A percentile compares a stretch with the other conserved stretches of the same genome.
These are phyloP conservation scores for Xylaria digitata DNA, from an alignment of 2,329 filamentous ascomycete genomes.

Conservation along the genomic window DNA sequence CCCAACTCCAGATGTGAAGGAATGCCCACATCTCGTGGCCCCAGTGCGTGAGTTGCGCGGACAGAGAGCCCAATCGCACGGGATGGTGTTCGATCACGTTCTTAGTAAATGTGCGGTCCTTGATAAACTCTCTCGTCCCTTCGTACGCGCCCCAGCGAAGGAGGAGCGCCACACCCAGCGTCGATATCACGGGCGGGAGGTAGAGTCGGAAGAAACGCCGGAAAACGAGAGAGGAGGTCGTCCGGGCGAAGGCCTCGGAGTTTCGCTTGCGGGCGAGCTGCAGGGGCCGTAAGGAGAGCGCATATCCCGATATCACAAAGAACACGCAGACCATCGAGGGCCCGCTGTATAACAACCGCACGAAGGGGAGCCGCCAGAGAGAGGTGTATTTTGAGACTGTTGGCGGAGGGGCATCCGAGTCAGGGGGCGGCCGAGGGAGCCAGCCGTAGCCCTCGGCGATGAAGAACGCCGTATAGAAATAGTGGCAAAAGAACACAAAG, in stretches of 20 bases:
- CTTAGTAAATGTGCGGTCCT: slow-evolving; percentile 57
- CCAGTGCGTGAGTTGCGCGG: slow-evolving; percentile 61
- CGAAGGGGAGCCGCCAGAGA: slow-evolving; percentile 63
- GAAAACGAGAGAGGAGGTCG: slow-evolving; percentile 63
- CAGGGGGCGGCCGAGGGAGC: slow-evolving; percentile 23
- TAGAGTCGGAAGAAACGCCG: slow-evolving; percentile 64
- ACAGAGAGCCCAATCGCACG: slow-evolving; percentile 51
- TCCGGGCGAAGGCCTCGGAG: slow-evolving; percentile 52
- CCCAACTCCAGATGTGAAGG: slow-evolving; percentile 64
- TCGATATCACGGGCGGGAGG: slow-evolving; percentile 63
- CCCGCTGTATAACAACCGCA: slow-evolving; percentile 66
- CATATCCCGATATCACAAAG: slow-evolving; percentile 72
- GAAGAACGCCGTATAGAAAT: slow-evolving; percentile 63
- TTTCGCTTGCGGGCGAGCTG: slow-evolving; percentile 53
- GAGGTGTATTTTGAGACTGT: slow-evolving; percentile 53
- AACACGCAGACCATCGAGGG: slow-evolving; percentile 70
- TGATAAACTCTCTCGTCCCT: slow-evolving; percentile 59
- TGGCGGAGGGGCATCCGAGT: slow-evolving; percentile 9
- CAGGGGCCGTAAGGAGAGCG: slow-evolving; percentile 65
- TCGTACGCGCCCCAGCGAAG: slow-evolving; percentile 62
- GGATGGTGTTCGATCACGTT: slow-evolving; percentile 64
- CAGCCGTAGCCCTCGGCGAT: slow-evolving; percentile 59
- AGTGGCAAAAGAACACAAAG: slow-evolving; percentile 68
- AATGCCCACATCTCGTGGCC: slow-evolving; percentile 60
- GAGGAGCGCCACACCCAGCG: slow-evolving; percentile 59